Conservation (phyloP, 164 flowering plant genomes). For the Pachysandra terminalis region DNA sequence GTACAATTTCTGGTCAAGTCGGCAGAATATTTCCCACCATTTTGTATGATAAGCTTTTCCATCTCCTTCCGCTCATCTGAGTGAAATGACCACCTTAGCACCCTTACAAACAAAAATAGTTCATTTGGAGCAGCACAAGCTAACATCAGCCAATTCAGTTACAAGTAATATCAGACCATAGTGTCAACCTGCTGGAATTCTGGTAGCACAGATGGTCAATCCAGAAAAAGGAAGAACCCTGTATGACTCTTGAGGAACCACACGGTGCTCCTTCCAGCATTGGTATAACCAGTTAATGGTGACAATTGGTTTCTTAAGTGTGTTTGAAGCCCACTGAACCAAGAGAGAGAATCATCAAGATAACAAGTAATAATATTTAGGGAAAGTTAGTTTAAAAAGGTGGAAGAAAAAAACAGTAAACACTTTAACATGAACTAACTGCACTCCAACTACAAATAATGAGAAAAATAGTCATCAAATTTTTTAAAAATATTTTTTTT, state of each 20-base stretch:
- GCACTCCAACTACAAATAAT: not conserved
- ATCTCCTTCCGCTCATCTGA: conserved; percentile 82
- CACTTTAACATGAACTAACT: not conserved
- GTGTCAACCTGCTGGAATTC: conserved; percentile 67
- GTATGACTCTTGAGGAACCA: conserved; percentile 81
- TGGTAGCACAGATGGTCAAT: conserved; percentile 68
- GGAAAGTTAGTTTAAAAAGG: conserved; percentile 2
- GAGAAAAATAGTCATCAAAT: not conserved
- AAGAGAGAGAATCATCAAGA: too few species aligned
- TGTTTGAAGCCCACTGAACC: conserved; percentile 78
- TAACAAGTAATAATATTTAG: not conserved
- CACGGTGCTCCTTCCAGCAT: conserved; percentile 94
- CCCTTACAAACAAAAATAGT: conserved; percentile 5
- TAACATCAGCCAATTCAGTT: not conserved
- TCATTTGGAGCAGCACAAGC: conserved; percentile 10
- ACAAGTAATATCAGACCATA: not conserved
- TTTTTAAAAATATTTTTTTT: not conserved
- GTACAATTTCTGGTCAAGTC: conserved; percentile 84
- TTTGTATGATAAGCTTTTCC: conserved; percentile 60
- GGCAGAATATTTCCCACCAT: conserved; percentile 91
- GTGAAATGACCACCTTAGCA: conserved; percentile 21
- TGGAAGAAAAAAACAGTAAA: not conserved
- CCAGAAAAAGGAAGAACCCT: conserved; percentile 87
- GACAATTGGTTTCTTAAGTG: conserved; percentile 77
- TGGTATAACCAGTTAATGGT: conserved; percentile 70